Percentiles rank a stretch among this genome's conserved stretches.
These are phyloP conservation scores for Solanum piurae DNA, from an alignment of 257 asterid genomes.

Conservation along the genomic window DNA sequence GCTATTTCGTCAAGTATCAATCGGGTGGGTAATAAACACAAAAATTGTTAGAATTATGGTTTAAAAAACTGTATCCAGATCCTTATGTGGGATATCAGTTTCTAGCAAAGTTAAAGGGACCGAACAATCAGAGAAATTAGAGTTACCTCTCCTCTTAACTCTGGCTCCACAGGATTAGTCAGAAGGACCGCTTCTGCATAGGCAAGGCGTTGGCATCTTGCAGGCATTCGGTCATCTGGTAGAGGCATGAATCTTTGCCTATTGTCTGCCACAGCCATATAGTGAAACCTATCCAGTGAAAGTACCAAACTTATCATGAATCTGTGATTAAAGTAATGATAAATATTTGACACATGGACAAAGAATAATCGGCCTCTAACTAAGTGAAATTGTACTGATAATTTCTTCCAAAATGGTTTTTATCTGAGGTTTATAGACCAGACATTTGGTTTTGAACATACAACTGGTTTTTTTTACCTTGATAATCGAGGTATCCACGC, in stretches of 20 bases:
- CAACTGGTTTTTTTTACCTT: neutral
- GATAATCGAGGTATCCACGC: neutral
- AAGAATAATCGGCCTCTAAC: neutral
- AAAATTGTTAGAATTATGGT: neutral
- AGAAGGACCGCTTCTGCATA: slow-evolving; percentile 75
- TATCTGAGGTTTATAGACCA: neutral
- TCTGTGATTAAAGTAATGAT: neutral
- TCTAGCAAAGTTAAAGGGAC: neutral
- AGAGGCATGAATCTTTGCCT: slow-evolving; percentile 63
- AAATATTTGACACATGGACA: neutral
- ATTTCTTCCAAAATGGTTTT: neutral
- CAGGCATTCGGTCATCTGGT: slow-evolving; percentile 64
- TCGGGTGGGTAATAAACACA: neutral
- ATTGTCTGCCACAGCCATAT: slow-evolving; percentile 69
- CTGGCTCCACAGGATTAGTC: slow-evolving; percentile 56
- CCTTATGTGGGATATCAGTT: neutral
- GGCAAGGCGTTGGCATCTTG: slow-evolving; percentile 49
- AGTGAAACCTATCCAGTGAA: slow-evolving; percentile 43
- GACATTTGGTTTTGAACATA: neutral
- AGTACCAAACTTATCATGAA: neutral
- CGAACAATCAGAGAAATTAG: neutral
- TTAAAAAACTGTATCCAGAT: neutral
- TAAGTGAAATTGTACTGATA: neutral
- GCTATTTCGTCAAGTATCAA: neutral
- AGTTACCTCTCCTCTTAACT: slow-evolving; percentile 59